These are phyloP conservation scores for Cyclotella kingstonii DNA, from an alignment of 108 stramenopile species.

Conservation along the genomic window DNA sequence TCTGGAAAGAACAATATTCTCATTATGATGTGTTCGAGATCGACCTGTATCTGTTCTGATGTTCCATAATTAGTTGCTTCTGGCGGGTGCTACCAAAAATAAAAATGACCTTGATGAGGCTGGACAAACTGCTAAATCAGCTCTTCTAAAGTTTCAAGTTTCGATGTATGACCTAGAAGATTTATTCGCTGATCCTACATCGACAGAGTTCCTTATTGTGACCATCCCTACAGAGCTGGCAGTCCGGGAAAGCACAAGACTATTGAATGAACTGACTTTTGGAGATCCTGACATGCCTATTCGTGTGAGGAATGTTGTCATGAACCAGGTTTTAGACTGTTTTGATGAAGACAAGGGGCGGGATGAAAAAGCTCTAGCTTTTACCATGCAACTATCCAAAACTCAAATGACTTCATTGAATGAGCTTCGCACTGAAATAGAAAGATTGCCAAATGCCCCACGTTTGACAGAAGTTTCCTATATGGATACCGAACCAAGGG, in stretches of 20 bases:
- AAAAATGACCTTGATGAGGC: conserved; percentile 62
- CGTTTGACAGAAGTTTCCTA: conserved; percentile 61
- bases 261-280: conserved; percentile 87
- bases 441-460: conserved; percentile 48
- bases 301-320: conserved; percentile 80
- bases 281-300: conserved; percentile 85
- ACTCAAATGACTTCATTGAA: conserved; percentile 35
- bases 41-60: too few species aligned
- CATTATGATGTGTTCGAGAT: too few species aligned
- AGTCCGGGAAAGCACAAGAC: conserved; percentile 77
- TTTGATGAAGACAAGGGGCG: conserved; percentile 11
- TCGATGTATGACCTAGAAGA: conserved; percentile 91
- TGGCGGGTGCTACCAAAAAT: conserved; percentile 37
- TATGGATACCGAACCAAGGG: conserved; percentile 83
- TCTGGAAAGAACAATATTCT: too few species aligned
- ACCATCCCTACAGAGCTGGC: conserved; percentile 88
- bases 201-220: conserved; percentile 91
- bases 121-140: conserved; percentile 63
- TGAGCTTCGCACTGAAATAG: conserved; percentile 13
- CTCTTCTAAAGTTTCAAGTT: conserved; percentile 77
- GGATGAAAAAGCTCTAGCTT: conserved; percentile 15
- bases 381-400: conserved; percentile 24
- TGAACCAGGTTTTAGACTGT: conserved; percentile 81
- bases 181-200: conserved; percentile 74
- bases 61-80: too few species aligned